Evolutionary conservation across 345 rosid species (phyloP).

Genomic region (Hypericum androsaemum): DNA sequence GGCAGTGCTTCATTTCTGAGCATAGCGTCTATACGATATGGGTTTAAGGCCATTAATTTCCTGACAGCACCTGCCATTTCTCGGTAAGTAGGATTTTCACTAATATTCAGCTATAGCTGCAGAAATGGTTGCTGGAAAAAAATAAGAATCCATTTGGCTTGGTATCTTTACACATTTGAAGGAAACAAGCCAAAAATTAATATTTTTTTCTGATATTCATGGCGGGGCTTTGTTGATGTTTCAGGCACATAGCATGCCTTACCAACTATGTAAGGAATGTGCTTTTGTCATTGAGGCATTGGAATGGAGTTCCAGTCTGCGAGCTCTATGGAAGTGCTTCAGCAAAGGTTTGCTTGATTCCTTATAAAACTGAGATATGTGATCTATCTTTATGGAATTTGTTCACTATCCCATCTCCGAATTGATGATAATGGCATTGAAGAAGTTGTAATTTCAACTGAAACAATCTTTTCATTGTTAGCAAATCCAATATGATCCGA

Average conservation of each 20-base stretch:
- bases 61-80: conserved; percentile 54
- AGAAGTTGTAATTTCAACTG: too few species aligned
- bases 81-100: conserved; percentile 33
- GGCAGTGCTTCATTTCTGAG: conserved; percentile 81
- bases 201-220: not conserved
- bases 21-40: conserved; percentile 73
- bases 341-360: conserved; percentile 36
- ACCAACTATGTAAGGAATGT: conserved; percentile 50
- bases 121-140: not conserved
- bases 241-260: conserved; percentile 71
- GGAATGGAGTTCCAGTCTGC: conserved; percentile 52
- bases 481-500: too few species aligned
- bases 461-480: too few species aligned
- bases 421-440: too few species aligned
- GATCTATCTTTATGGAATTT: too few species aligned
- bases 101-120: not conserved
- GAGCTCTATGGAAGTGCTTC: conserved; percentile 42
- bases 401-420: too few species aligned
- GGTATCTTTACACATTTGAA: not conserved
- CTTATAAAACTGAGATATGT: not conserved
- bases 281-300: conserved; percentile 57
- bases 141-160: not conserved
- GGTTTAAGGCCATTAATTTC: conserved; percentile 66
- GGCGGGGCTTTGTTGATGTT: not conserved
- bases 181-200: not conserved